Conservation (phyloP, 352 stramenopile species). For the Globisporangium emineosum region DNA sequence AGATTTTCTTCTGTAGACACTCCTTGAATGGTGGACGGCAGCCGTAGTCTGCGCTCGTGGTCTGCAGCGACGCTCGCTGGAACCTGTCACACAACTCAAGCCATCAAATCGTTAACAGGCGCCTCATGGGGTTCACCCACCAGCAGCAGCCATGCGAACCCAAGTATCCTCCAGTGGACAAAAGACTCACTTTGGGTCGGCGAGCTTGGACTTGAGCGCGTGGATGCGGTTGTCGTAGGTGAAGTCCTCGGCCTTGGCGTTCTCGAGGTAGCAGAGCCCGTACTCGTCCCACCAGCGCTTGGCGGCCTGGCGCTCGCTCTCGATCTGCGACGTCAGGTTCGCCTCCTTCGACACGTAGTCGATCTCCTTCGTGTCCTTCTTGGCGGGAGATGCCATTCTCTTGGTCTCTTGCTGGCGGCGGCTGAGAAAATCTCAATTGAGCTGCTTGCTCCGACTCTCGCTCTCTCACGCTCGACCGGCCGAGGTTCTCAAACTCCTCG, state of each 20-base stretch:
- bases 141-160: neutral
- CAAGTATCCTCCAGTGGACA: neutral
- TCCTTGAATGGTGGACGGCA: constrained; percentile 73
- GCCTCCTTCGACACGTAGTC: constrained; percentile 83
- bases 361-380: constrained; percentile 63
- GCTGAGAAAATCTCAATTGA: neutral
- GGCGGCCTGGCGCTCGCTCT: constrained; percentile 70
- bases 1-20: constrained; percentile 60
- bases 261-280: constrained; percentile 73
- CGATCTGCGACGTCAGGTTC: constrained; percentile 81
- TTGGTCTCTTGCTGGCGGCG: neutral
- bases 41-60: constrained; percentile 64
- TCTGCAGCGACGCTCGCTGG: constrained; percentile 47
- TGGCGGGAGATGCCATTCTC: constrained; percentile 34
- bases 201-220: constrained; percentile 63
- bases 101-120: neutral
- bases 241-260: constrained; percentile 77
- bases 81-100: constrained; percentile 35
- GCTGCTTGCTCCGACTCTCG: neutral
- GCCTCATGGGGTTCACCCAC: neutral
- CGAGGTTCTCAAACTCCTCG: neutral
- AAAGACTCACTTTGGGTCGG: constrained; percentile 34
- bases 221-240: constrained; percentile 79
- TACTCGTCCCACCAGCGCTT: constrained; percentile 86
- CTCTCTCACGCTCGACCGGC: neutral